Evolutionary conservation across 2,329 filamentous ascomycete genomes (phyloP).

Genomic region (Rhexocercosporidium sp.): DNA sequence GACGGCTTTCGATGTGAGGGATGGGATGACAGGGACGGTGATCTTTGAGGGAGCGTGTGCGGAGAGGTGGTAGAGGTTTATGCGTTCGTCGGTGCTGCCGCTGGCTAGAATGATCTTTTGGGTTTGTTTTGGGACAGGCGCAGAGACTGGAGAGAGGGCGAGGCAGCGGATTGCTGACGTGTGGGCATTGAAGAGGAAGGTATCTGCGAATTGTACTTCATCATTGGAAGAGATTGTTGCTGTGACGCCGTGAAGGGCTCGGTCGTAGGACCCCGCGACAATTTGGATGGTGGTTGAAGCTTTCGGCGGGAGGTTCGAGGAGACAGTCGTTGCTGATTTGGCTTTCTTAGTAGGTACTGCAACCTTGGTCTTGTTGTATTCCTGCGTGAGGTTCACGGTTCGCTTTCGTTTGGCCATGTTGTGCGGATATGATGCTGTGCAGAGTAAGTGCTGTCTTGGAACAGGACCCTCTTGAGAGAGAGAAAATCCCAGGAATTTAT

Average conservation of each 20-base stretch:
- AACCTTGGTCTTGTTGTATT: slow-evolving; percentile 5
- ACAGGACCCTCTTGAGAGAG: background rate
- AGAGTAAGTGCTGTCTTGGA: background rate
- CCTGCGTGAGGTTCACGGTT: slow-evolving; percentile 29
- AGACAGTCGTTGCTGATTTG: slow-evolving; percentile 34
- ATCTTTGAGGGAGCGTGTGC: slow-evolving; percentile 65
- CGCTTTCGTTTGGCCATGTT: slow-evolving; percentile 44
- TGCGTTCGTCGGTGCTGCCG: slow-evolving; percentile 89
- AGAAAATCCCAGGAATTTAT: background rate
- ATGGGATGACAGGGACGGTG: slow-evolving; percentile 64
- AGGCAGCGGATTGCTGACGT: slow-evolving; percentile 87
- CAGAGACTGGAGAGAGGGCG: slow-evolving; percentile 79
- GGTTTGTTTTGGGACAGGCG: slow-evolving; percentile 61
- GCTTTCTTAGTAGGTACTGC: slow-evolving; percentile 35
- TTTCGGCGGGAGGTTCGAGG: slow-evolving; percentile 30
- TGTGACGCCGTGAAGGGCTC: slow-evolving; percentile 87
- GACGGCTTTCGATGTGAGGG: slow-evolving; percentile 73
- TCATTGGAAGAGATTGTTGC: slow-evolving; percentile 63
- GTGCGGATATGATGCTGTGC: slow-evolving; percentile 8
- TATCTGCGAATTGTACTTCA: slow-evolving; percentile 78
- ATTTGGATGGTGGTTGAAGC: slow-evolving; percentile 75
- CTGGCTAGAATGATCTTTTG: slow-evolving; percentile 90
- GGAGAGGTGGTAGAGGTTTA: slow-evolving; percentile 93
- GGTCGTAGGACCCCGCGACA: slow-evolving; percentile 91
- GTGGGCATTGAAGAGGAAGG: slow-evolving; percentile 95